Evolutionary conservation across 179 eudicot species (phyloP).

Genomic region (Beta lomatogona): DNA sequence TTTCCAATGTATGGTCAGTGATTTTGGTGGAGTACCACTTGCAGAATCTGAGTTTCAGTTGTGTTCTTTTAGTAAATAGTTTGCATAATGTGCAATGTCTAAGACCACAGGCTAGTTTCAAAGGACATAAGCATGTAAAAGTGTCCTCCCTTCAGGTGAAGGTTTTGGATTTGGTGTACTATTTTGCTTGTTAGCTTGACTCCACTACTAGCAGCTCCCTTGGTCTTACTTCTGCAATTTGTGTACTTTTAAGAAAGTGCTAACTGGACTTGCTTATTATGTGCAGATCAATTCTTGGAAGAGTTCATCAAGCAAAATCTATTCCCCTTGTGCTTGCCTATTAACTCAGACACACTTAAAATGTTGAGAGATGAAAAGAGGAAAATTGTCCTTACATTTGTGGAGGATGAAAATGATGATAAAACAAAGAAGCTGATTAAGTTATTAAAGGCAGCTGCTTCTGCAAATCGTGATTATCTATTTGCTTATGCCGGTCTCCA

Average conservation of each 20-base stretch:
- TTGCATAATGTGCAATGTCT: background rate
- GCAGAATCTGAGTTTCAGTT: background rate
- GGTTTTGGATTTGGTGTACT: background rate
- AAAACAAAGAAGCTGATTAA: slow-evolving; percentile 60
- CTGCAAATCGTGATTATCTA: slow-evolving; percentile 86
- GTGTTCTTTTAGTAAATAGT: background rate
- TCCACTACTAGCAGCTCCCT: background rate
- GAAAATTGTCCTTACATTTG: slow-evolving; percentile 71
- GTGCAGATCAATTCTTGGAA: slow-evolving; percentile 77
- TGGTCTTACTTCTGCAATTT: background rate
- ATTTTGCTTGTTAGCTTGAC: background rate
- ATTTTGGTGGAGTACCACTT: background rate
- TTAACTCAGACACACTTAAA: slow-evolving; percentile 64
- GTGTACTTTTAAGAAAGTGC: background rate
- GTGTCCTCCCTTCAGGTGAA: background rate
- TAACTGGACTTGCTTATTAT: slow-evolving; percentile 22
- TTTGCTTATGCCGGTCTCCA: slow-evolving; percentile 80
- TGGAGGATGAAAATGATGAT: slow-evolving; percentile 65
- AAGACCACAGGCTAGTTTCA: background rate
- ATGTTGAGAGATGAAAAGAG: slow-evolving; percentile 72
- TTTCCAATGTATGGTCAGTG: background rate
- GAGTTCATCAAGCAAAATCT: slow-evolving; percentile 76
- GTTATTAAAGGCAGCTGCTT: slow-evolving; percentile 83
- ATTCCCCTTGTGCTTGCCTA: slow-evolving; percentile 76
- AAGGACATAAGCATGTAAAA: background rate